phyloP scores from a whole-genome alignment of 371 early-diverging fungal genomes.

The Globomyces sp. region DNA sequence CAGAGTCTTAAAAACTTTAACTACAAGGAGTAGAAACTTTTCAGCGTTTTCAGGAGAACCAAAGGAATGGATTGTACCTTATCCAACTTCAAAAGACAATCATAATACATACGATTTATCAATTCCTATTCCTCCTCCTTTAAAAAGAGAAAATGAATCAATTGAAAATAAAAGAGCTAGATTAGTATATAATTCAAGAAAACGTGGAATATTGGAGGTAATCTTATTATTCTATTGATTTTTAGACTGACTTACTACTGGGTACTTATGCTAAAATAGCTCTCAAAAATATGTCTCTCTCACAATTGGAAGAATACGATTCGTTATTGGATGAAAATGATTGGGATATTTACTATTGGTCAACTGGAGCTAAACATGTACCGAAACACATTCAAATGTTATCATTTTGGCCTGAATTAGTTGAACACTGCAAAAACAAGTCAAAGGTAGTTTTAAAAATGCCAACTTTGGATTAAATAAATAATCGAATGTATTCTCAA shows the following conservation, averaged over 20 bases:
- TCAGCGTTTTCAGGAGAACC: neutral
- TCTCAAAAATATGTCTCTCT: conserved; percentile 51
- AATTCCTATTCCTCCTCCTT: conserved; percentile 38
- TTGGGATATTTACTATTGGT: conserved; percentile 97
- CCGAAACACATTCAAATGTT: conserved; percentile 33
- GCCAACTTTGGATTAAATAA: conserved; percentile 24
- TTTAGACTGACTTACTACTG: conserved; percentile 73
- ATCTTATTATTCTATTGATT: neutral
- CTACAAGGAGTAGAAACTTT: no score
- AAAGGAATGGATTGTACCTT: conserved; percentile 1
- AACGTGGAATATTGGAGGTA: conserved; percentile 89
- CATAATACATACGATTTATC: neutral
- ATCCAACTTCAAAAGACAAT: conserved; percentile 5
- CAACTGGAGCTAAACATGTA: conserved; percentile 26
- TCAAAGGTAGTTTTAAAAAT: conserved; percentile 43
- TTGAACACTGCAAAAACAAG: conserved; percentile 51
- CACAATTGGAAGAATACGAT: conserved; percentile 76
- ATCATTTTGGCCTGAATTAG: conserved; percentile 34
- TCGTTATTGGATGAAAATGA: conserved; percentile 85
- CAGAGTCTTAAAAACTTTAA: no score
- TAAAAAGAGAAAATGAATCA: conserved; percentile 47
- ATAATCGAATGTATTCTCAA: no score
- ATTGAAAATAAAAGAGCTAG: conserved; percentile 72
- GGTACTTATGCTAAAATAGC: conserved; percentile 81
- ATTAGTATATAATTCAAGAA: conserved; percentile 85